Evolutionary conservation across 2,329 filamentous ascomycete species (phyloP).

Genomic region (Sporothrix schenckii): DNA sequence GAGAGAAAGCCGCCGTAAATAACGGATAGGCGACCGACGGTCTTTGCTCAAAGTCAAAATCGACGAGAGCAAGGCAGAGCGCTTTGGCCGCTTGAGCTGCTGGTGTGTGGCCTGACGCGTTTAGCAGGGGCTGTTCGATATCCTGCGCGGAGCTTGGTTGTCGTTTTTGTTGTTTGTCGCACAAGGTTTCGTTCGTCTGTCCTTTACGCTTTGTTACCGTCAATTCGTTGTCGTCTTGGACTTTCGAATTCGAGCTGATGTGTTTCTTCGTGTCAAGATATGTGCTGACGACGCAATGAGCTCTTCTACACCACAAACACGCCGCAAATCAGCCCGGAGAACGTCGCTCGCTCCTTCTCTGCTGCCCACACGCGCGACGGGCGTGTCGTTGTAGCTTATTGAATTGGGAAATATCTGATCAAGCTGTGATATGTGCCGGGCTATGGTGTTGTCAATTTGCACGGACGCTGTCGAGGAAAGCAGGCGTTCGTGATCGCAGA

Average conservation of each 20-base stretch:
- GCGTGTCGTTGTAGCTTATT: neutral
- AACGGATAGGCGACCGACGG: neutral
- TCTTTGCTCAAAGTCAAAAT: neutral
- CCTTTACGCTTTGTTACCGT: neutral
- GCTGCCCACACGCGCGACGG: slow-evolving; percentile 19
- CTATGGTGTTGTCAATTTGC: neutral
- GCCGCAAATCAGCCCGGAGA: neutral
- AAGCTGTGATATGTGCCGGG: neutral
- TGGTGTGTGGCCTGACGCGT: neutral
- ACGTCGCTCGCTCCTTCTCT: neutral
- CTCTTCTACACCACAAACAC: neutral
- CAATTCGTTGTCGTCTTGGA: neutral
- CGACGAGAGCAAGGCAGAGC: neutral
- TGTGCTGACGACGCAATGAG: neutral
- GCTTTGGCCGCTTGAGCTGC: neutral
- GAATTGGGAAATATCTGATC: neutral
- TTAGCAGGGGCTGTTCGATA: neutral
- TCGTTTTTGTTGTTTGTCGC: neutral
- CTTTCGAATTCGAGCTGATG: neutral
- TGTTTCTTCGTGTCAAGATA: neutral
- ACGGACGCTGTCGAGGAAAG: slow-evolving; percentile 1
- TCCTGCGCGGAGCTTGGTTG: neutral
- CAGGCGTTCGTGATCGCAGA: slow-evolving; percentile 18
- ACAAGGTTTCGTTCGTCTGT: neutral
- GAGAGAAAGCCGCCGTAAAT: neutral